Evolutionary conservation across 305 asterid genomes (phyloP).

Genomic region (Plantago lanceolata): DNA sequence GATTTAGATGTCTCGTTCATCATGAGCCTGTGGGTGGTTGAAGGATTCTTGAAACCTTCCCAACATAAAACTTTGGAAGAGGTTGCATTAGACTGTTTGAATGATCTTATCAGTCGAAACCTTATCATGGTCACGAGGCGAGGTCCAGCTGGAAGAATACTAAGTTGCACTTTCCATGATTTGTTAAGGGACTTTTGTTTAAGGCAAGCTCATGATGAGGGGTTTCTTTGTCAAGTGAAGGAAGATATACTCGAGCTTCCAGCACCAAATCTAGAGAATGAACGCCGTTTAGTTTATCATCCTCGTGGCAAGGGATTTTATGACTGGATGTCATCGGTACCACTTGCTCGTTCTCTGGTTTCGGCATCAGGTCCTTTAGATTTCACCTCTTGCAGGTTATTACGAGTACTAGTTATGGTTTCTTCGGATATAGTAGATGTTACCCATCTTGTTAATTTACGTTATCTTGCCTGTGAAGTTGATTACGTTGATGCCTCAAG

Average conservation of each 20-base stretch:
- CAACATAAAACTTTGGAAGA: neutral
- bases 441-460: neutral
- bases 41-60: neutral
- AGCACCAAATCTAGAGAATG: neutral
- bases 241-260: neutral
- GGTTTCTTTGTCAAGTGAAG: neutral
- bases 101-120: neutral
- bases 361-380: neutral
- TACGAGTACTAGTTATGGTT: neutral
- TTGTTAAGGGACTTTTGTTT: neutral
- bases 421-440: neutral
- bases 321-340: neutral
- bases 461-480: neutral
- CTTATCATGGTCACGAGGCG: neutral
- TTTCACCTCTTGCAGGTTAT: neutral
- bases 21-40: neutral
- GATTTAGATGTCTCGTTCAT: neutral
- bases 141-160: neutral
- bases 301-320: neutral
- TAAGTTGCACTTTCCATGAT: neutral
- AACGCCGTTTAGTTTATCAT: neutral
- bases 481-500: neutral
- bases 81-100: neutral
- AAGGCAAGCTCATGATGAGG: neutral
- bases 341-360: slow-evolving; percentile 5